Base-by-base conservation (phyloP, 1,284 basidiomycete genomes). In the Earliella scabrosa region DNA sequence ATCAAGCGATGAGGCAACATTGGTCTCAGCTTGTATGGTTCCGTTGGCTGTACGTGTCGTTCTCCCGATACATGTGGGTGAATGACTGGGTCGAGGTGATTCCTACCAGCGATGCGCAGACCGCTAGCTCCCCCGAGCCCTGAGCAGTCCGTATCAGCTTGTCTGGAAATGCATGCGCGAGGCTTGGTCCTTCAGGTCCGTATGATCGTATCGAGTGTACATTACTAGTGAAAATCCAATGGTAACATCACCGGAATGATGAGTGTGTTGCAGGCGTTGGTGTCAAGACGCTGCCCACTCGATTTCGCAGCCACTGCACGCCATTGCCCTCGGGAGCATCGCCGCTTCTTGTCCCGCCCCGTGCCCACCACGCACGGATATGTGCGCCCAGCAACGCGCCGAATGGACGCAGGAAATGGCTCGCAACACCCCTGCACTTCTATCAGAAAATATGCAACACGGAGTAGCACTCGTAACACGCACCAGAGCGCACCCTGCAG, bases 41-140 rank as follows among this genome's bases (percentile, higher is more conserved):
- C 75, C 82, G 95, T 45, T 93, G 87, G 82, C 74, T 95, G 46
- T 95, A 96, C 67, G 79, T 97, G 31, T 61, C 73, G n/a, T 90
- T 90, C 66, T 95, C 93, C 29, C 80, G 90, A 59, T 95, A 97
- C 68, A 90, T 97, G 89, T 97, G 94, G 94, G 85, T 92, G 43
- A 95, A 96, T 62, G 86, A 92, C 61, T 88, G 93, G 80, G 75
- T 81, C 8, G 69, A 68, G 56, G 58, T 74, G 23, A 39, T 51
- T 3, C 58, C 61, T 32, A 14, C 39, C 29, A 36, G 43, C 34
- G 34, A 11, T 29, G 35, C 18, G 23, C 23, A 20, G 27, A 38
- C 24, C 21, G 41, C 40, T 1, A 20, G 32, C 35, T 27, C 11
- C 5, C 21, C 35, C 14, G 39, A 24, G 26, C 16, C 13, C 5